Conservation (phyloP, 352 stramenopile genomes). For the Elongisporangium prolatum region DNA sequence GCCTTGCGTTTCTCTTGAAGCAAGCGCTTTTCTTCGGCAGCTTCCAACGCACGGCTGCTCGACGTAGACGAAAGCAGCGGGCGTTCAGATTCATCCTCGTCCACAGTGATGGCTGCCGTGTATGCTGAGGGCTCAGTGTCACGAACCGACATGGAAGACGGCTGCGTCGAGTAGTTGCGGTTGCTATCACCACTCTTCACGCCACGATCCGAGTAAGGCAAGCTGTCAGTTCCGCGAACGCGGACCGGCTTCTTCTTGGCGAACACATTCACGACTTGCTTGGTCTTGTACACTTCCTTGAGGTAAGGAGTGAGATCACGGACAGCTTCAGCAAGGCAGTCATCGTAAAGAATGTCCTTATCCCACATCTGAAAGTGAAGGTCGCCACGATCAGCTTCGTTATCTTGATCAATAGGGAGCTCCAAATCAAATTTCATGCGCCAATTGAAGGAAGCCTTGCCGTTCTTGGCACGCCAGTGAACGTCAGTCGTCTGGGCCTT, state of each 20-base stretch:
- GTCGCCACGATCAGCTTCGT: conserved; percentile 59
- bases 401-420: conserved; percentile 66
- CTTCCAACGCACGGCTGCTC: conserved; percentile 3
- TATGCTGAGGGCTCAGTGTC: conserved; percentile 12
- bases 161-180: conserved; percentile 13
- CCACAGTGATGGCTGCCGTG: conserved; percentile 19
- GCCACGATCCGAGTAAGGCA: conserved; percentile 28
- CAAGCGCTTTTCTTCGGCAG: conserved; percentile 11
- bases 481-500: conserved; percentile 83
- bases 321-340: conserved; percentile 71
- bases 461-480: conserved; percentile 87
- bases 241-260: conserved; percentile 61
- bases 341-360: conserved; percentile 71
- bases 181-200: no score
- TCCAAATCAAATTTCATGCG: conserved; percentile 90
- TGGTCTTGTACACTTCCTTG: conserved; percentile 65
- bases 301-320: conserved; percentile 62
- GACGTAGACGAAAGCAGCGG: no score
- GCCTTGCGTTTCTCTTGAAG: conserved; percentile 11
- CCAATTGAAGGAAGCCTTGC: conserved; percentile 90
- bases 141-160: conserved; percentile 6
- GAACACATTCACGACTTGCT: conserved; percentile 67
- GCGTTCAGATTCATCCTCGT: conserved; percentile 1
- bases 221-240: conserved; percentile 26
- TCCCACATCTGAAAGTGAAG: conserved; percentile 82